phyloP scores from a whole-genome alignment of 2,329 filamentous ascomycete genomes.

The Sporothrix sp. region DNA sequence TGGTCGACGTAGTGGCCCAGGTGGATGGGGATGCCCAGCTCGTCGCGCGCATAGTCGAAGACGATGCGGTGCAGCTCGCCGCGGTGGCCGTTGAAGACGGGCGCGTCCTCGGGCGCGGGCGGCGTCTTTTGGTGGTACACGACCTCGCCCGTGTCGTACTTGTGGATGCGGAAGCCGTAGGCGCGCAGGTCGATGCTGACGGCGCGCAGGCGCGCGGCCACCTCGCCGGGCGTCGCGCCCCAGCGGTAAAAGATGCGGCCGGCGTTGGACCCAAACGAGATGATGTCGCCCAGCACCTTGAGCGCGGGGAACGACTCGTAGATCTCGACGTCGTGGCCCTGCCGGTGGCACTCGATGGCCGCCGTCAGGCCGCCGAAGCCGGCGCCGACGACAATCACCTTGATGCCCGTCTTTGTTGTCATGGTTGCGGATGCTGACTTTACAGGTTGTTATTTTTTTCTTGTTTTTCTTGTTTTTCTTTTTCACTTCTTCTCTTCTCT shows the following conservation, averaged over 20 bases:
- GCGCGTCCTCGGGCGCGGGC: conserved; percentile 34
- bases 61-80: conserved; percentile 51
- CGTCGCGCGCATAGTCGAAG: conserved; percentile 46
- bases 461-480: neutral
- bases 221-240: conserved; percentile 33
- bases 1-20: conserved; percentile 40
- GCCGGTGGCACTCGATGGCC: conserved; percentile 52
- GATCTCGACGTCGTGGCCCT: conserved; percentile 49
- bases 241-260: conserved; percentile 53
- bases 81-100: conserved; percentile 50
- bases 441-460: neutral
- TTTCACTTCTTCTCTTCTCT: neutral
- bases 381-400: conserved; percentile 41
- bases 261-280: conserved; percentile 51
- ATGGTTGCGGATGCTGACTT: neutral
- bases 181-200: conserved; percentile 42
- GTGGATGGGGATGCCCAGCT: conserved; percentile 45
- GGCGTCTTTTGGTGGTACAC: conserved; percentile 46
- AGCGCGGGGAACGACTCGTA: conserved; percentile 49
- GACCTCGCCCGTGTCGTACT: conserved; percentile 49
- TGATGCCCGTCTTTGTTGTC: conserved; percentile 36
- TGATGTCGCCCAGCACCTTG: conserved; percentile 52
- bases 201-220: conserved; percentile 36
- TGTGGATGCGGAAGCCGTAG: conserved; percentile 53
- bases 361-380: conserved; percentile 54